Evolutionary conservation across 208 protist species (phyloP).

Genomic region (Trypanosoma vivax): DNA sequence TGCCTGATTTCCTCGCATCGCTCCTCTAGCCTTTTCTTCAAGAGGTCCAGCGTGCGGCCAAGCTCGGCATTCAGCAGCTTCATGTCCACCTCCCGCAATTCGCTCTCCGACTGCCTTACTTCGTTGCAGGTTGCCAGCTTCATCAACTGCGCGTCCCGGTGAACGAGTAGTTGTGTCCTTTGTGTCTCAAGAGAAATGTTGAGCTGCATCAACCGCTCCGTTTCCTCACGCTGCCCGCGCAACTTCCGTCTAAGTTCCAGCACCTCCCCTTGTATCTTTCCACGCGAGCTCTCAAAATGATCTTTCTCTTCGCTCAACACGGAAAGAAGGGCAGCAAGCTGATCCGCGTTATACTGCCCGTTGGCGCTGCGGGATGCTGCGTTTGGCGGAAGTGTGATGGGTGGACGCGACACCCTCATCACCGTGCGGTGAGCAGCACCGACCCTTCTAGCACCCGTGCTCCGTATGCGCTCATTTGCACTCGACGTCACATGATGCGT

Average conservation of each 20-base stretch:
- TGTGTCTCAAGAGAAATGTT: constrained; percentile 53
- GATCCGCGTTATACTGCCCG: constrained; percentile 10
- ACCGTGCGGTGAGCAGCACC: background rate
- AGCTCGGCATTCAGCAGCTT: constrained; percentile 22
- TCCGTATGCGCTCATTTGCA: too few species aligned
- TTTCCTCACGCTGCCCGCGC: constrained; percentile 27
- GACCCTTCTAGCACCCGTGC: too few species aligned
- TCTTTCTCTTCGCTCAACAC: constrained; percentile 17
- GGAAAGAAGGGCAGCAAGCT: constrained; percentile 12
- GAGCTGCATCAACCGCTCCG: constrained; percentile 28
- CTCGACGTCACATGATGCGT: too few species aligned
- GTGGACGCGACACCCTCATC: background rate
- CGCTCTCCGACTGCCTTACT: background rate
- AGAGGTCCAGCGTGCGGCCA: constrained; percentile 11
- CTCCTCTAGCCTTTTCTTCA: constrained; percentile 12
- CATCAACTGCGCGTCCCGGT: constrained; percentile 16
- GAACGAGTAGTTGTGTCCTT: constrained; percentile 24
- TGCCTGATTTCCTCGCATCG: constrained; percentile 19
- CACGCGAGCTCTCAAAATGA: constrained; percentile 10
- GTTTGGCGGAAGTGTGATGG: constrained; percentile 19
- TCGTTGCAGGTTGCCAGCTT: background rate
- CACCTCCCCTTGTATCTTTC: constrained; percentile 7
- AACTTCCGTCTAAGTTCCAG: constrained; percentile 23
- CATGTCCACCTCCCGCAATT: constrained; percentile 12
- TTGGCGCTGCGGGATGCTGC: background rate